Conservation (phyloP, 2,329 filamentous ascomycete genomes). For the Epichloe sylvatica region DNA sequence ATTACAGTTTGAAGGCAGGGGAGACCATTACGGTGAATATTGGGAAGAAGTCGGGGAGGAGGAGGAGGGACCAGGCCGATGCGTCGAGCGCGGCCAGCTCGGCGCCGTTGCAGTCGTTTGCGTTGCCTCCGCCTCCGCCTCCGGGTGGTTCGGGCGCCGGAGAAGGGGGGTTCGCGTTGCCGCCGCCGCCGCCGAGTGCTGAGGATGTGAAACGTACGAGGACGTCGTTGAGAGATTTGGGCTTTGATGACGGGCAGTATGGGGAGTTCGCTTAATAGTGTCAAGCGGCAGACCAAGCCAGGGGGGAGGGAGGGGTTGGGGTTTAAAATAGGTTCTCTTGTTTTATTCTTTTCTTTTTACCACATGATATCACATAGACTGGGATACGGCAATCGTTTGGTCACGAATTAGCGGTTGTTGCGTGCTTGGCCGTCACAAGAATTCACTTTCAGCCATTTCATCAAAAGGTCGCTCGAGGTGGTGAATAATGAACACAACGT, state of each 20-base stretch:
- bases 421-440: background rate
- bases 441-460: background rate
- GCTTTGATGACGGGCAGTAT: slow-evolving; percentile 80
- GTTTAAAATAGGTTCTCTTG: background rate
- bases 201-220: slow-evolving; percentile 47
- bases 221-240: slow-evolving; percentile 48
- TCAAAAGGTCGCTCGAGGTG: too few species aligned
- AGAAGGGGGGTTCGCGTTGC: slow-evolving; percentile 38
- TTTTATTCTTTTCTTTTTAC: background rate
- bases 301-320: background rate
- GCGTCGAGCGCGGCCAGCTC: slow-evolving; percentile 6
- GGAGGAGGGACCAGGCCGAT: slow-evolving; percentile 22
- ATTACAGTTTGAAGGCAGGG: slow-evolving; percentile 78
- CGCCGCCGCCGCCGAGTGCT: slow-evolving; percentile 55
- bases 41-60: slow-evolving; percentile 35
- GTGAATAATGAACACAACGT: too few species aligned
- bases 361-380: background rate
- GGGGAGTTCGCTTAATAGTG: slow-evolving; percentile 60
- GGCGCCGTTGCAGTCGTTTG: slow-evolving; percentile 43
- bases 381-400: background rate
- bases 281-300: background rate
- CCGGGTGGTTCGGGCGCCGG: slow-evolving; percentile 27
- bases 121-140: slow-evolving; percentile 61
- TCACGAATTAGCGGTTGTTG: background rate
- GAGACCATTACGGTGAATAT: slow-evolving; percentile 79